Percentiles rank a stretch among this genome's conserved stretches.
Evolutionary conservation across 2,329 filamentous ascomycete genomes (phyloP).

Genomic region (Aspergillus versicolor): DNA sequence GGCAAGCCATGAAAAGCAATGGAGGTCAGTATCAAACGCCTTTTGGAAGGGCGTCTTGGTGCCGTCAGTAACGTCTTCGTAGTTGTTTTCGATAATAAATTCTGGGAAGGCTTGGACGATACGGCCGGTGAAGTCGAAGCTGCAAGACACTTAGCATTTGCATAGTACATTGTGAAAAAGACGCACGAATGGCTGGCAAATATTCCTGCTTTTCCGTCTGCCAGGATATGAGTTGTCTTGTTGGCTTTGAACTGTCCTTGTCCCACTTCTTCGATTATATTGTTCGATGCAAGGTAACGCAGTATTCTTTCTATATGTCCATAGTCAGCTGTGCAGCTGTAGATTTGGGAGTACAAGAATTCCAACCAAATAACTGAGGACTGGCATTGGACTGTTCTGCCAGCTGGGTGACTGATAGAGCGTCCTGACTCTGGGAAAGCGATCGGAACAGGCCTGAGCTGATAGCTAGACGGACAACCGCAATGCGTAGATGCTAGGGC

Average conservation of each 20-base stretch:
- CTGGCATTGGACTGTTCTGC: not conserved
- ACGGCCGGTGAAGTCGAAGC: not conserved
- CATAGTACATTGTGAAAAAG: not conserved
- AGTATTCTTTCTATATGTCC: not conserved
- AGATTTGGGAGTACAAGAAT: too few relatives aligned
- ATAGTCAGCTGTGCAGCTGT: too few relatives aligned
- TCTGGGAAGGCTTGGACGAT: conserved; percentile 19
- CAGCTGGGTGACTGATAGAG: conserved; percentile 13
- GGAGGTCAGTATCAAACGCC: conserved; percentile 27
- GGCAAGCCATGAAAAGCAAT: conserved; percentile 28
- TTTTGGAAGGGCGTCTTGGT: conserved; percentile 31
- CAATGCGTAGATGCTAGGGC: conserved; percentile 14
- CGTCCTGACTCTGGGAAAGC: conserved; percentile 4
- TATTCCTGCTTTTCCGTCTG: not conserved
- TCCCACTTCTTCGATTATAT: not conserved
- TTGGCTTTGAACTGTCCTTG: not conserved
- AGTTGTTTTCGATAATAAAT: conserved; percentile 30
- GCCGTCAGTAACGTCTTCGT: conserved; percentile 26
- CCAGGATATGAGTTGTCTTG: not conserved
- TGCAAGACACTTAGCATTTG: not conserved
- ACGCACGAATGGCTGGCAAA: not conserved
- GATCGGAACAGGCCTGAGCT: conserved; percentile 18
- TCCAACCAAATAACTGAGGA: not conserved
- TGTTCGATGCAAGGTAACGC: not conserved
- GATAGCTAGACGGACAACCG: conserved; percentile 16